These are phyloP conservation scores for Entophlyctis luteolus DNA, from an alignment of 192 early-diverging fungal species.

Conservation along the genomic window DNA sequence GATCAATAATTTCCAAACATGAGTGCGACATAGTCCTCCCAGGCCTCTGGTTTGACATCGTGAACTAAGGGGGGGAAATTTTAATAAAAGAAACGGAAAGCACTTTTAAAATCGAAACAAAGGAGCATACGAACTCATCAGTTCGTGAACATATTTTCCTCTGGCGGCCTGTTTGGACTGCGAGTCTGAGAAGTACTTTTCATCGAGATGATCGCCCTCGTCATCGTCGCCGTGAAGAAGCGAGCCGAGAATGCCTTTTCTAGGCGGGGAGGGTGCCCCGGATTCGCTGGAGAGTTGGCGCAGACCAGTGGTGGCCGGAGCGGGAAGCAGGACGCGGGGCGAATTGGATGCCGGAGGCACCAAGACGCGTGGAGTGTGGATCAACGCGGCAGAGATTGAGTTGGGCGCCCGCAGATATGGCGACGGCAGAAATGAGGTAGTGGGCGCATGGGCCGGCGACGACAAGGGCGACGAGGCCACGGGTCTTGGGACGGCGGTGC, in stretches of 20 bases:
- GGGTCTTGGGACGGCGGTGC: too few species aligned
- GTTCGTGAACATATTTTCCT: conserved; percentile 88
- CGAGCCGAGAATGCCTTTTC: conserved; percentile 55
- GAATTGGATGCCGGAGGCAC: too few species aligned
- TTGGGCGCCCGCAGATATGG: too few species aligned
- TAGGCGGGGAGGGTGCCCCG: not conserved
- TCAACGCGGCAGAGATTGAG: too few species aligned
- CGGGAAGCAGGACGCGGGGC: too few species aligned
- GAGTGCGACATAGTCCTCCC: conserved; percentile 78
- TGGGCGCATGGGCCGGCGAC: too few species aligned
- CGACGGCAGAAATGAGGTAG: too few species aligned
- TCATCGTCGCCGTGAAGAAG: conserved; percentile 53
- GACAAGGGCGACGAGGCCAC: too few species aligned
- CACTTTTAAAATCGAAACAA: not conserved
- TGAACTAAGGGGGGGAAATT: conserved; percentile 52
- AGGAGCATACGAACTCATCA: conserved; percentile 56
- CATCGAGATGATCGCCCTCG: not conserved
- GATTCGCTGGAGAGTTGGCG: too few species aligned
- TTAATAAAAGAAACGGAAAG: not conserved
- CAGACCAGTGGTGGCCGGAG: too few species aligned
- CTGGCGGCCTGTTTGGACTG: conserved; percentile 61
- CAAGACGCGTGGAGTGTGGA: too few species aligned
- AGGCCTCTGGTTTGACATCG: conserved; percentile 76
- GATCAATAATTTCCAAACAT: conserved; percentile 32
- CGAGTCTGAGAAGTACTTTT: conserved; percentile 43